Evolutionary conservation across 257 asterid species (phyloP).

Genomic region (Agastache rugosa): DNA sequence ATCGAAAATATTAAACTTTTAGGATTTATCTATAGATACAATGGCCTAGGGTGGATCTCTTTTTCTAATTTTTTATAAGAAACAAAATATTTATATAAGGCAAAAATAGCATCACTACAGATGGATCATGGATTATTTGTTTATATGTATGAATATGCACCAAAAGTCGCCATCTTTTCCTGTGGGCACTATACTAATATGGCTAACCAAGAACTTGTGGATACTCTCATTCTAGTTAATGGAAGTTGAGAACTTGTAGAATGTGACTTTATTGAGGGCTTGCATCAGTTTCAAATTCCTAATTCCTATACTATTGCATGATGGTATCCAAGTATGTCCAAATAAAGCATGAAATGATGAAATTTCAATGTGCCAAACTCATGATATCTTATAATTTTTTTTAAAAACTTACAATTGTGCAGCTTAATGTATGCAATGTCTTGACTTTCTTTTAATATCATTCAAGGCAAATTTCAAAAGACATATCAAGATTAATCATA

Average conservation of each 20-base stretch:
- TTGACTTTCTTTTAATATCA: neutral
- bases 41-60: neutral
- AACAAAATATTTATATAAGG: neutral
- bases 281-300: neutral
- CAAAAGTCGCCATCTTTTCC: neutral
- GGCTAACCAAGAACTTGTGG: constrained; percentile 16
- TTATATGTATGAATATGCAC: neutral
- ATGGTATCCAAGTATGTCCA: neutral
- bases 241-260: neutral
- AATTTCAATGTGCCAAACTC: neutral
- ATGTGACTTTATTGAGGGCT: constrained; percentile 17
- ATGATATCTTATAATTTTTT: neutral
- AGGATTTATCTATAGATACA: neutral
- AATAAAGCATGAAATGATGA: constrained; percentile 10
- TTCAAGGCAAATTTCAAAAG: neutral
- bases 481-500: neutral
- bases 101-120: neutral
- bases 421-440: neutral
- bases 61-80: neutral
- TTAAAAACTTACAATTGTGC: neutral
- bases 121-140: constrained; percentile 10
- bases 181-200: neutral
- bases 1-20: neutral
- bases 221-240: constrained; percentile 19
- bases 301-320: neutral